These are phyloP conservation scores for Tuber magnatum DNA, from an alignment of 495 filamentous ascomycete genomes.

Conservation along the genomic window DNA sequence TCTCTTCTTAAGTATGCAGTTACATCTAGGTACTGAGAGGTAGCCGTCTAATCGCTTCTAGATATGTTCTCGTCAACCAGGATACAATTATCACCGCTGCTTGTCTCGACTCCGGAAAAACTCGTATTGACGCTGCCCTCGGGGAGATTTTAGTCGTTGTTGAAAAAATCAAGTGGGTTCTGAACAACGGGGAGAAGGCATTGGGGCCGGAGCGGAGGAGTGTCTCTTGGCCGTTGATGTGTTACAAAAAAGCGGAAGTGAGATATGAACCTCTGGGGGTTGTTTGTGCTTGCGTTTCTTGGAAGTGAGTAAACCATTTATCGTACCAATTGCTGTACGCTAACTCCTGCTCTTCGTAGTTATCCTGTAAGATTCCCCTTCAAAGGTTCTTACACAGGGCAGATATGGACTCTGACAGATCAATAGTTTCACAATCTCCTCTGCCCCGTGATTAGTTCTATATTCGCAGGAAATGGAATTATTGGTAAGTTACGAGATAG, in stretches of 20 bases:
- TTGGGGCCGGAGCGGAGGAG: conserved; percentile 64
- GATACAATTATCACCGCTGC: conserved; percentile 76
- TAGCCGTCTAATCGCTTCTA: conserved; percentile 30
- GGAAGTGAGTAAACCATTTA: conserved; percentile 60
- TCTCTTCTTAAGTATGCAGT: conserved; percentile 64
- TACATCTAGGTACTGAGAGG: background rate
- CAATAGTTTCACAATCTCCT: conserved; percentile 88
- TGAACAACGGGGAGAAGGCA: conserved; percentile 81
- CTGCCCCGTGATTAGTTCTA: conserved; percentile 76
- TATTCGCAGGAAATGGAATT: conserved; percentile 89
- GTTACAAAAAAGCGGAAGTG: conserved; percentile 90
- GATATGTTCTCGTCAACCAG: conserved; percentile 79
- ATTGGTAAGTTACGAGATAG: conserved; percentile 43
- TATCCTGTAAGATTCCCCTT: conserved; percentile 41
- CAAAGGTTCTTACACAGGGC: background rate
- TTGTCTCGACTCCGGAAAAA: conserved; percentile 95
- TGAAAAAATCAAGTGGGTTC: conserved; percentile 92
- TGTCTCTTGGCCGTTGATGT: conserved; percentile 78
- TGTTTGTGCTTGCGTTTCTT: conserved; percentile 84
- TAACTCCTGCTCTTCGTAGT: conserved; percentile 25
- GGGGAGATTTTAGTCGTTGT: conserved; percentile 90
- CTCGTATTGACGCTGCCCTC: conserved; percentile 82
- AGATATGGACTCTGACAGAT: conserved; percentile 10
- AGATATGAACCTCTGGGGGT: conserved; percentile 88
- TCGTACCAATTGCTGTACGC: background rate